Percentiles rank a stretch among this genome's conserved stretches.
Conservation (phyloP, 176 grass and related monocot genomes). For the Cenchrus americanus region DNA sequence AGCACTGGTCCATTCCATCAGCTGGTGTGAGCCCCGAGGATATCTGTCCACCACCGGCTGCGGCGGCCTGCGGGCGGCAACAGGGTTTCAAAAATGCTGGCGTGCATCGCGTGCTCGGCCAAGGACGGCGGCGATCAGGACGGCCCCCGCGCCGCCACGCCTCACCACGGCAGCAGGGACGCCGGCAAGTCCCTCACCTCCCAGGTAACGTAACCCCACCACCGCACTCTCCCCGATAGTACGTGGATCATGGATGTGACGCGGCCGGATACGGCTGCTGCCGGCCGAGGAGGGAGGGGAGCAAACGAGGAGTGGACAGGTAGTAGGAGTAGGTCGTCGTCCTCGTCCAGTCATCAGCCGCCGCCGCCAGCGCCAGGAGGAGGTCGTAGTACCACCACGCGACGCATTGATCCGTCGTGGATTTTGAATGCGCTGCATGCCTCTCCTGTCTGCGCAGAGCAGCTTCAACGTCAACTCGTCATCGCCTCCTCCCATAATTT, state of each 20-base stretch:
- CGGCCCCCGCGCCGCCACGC: constrained; percentile 53
- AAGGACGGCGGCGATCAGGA: constrained; percentile 76
- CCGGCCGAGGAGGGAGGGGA: background rate
- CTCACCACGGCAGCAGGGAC: constrained; percentile 35
- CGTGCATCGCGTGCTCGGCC: constrained; percentile 84
- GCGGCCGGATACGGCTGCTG: constrained; percentile 24
- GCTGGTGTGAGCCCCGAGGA: background rate
- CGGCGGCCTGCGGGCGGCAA: background rate
- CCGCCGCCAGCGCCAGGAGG: too few species aligned
- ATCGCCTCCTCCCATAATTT: background rate
- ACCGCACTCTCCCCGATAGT: background rate
- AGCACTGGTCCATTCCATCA: background rate
- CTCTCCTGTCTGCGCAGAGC: background rate
- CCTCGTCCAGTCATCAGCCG: too few species aligned
- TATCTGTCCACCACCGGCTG: too few species aligned
- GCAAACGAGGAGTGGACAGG: background rate
- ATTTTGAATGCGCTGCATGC: constrained; percentile 36
- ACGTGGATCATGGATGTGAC: constrained; percentile 18
- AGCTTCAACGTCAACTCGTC: background rate
- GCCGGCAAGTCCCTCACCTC: constrained; percentile 82
- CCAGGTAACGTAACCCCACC: constrained; percentile 52
- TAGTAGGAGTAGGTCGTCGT: too few species aligned
- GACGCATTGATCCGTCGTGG: constrained; percentile 21
- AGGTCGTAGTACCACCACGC: background rate
- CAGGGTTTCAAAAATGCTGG: constrained; percentile 56